Evolutionary conservation across 768 basidiomycete genomes (phyloP).

Genomic region (Rossbeevera mucosa): DNA sequence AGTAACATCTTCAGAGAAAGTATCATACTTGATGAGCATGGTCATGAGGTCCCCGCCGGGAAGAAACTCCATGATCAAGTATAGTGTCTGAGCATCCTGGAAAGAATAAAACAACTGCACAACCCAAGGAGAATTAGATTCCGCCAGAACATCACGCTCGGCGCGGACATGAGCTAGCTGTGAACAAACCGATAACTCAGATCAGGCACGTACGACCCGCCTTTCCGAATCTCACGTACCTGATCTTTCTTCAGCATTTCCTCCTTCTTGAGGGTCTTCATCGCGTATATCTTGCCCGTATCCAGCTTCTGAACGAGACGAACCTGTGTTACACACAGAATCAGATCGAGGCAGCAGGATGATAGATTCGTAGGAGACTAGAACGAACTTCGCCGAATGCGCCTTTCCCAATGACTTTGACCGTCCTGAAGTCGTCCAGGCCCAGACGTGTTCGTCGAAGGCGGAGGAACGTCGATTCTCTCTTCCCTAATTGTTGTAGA

Average conservation of each 20-base stretch:
- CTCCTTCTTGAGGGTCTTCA: conserved; percentile 96
- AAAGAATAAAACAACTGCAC: conserved; percentile 98
- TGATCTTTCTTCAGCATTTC: conserved; percentile 99
- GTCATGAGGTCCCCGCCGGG: conserved; percentile 99
- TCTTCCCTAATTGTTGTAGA: conserved; percentile 76
- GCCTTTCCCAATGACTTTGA: conserved; percentile 98
- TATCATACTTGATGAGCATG: conserved; percentile 99
- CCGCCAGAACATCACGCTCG: conserved; percentile 93
- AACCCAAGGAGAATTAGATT: conserved; percentile 94
- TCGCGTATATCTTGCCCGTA: conserved; percentile 97
- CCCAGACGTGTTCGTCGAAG: conserved; percentile 86
- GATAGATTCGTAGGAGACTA: not conserved
- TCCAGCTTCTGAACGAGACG: conserved; percentile 94
- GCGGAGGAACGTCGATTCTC: conserved; percentile 85
- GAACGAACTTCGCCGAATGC: conserved; percentile 89
- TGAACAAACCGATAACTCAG: not conserved
- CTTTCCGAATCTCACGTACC: conserved; percentile 40
- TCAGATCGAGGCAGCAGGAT: not conserved
- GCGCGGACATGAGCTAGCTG: conserved; percentile 97
- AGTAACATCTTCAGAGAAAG: conserved; percentile 96
- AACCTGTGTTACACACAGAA: conserved; percentile 41
- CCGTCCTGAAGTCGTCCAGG: conserved; percentile 88
- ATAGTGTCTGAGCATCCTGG: conserved; percentile 88
- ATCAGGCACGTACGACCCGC: not conserved
- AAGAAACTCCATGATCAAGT: conserved; percentile 98